A percentile compares a stretch with the other conserved stretches of the same genome.
Conservation (phyloP, 805 yeast species). For the Yarrowia porcina region DNA sequence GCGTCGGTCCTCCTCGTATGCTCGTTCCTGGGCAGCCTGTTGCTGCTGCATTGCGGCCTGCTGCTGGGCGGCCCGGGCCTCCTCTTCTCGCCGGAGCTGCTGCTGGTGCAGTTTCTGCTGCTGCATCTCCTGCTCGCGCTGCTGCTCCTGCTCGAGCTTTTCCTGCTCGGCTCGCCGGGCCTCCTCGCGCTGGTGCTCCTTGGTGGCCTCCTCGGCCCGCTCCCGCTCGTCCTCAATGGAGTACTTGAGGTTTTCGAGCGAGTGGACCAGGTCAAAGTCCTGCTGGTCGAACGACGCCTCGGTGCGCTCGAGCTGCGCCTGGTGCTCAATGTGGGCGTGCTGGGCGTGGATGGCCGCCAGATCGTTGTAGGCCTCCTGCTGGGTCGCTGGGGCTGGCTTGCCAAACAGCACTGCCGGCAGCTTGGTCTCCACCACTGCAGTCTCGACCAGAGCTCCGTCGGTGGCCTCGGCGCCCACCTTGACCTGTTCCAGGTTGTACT, state of each 20-base stretch:
- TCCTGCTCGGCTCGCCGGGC: constrained; percentile 79
- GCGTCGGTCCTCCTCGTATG: constrained; percentile 5
- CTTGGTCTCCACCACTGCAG: neutral
- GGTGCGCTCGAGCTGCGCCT: constrained; percentile 23
- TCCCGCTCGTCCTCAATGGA: constrained; percentile 21
- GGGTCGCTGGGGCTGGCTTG: constrained; percentile 6
- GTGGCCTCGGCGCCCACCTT: constrained; percentile 40
- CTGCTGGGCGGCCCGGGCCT: constrained; percentile 3
- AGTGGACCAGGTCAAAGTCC: constrained; percentile 22
- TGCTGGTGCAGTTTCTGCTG: constrained; percentile 12
- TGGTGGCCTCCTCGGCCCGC: constrained; percentile 8
- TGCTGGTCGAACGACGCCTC: constrained; percentile 21
- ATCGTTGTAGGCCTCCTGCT: constrained; percentile 7
- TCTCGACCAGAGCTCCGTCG: neutral
- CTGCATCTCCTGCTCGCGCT: constrained; percentile 63
- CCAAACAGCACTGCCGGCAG: constrained; percentile 1
- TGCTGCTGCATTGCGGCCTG: neutral
- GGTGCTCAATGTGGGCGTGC: constrained; percentile 20
- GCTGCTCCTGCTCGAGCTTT: constrained; percentile 79
- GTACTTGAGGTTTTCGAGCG: constrained; percentile 22
- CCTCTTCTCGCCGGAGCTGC: neutral
- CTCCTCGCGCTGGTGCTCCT: constrained; percentile 68
- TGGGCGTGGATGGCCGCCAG: constrained; percentile 18
- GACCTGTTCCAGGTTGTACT: constrained; percentile 34
- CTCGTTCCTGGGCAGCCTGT: constrained; percentile 4